Evolutionary conservation across 345 rosid species (phyloP).

Genomic region (Citrus hindsii): DNA sequence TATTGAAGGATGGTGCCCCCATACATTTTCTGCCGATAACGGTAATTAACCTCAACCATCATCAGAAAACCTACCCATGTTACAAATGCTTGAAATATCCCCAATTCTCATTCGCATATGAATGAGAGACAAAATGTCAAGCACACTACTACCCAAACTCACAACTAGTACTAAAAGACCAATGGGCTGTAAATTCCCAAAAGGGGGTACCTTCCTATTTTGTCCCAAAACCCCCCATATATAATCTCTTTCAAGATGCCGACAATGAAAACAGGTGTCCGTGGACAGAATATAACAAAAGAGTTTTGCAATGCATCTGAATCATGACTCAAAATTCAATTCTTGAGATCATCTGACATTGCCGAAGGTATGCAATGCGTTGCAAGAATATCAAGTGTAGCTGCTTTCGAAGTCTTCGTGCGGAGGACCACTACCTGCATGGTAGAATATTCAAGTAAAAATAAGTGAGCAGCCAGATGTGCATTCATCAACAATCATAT

Average conservation of each 20-base stretch:
- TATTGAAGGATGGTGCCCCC: no score
- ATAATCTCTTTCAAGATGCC: neutral
- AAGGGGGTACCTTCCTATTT: neutral
- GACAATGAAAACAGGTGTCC: neutral
- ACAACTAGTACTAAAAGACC: neutral
- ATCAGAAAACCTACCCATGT: no score
- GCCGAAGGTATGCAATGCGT: constrained; percentile 67
- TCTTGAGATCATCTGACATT: constrained; percentile 60
- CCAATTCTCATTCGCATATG: neutral
- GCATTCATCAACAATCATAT: neutral
- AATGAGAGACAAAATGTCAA: neutral
- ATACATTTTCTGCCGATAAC: no score
- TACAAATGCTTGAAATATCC: neutral
- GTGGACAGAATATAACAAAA: neutral
- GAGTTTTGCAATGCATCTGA: neutral
- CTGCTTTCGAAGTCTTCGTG: constrained; percentile 48
- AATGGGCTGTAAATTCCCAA: neutral
- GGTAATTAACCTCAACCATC: neutral
- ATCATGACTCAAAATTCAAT: constrained; percentile 16
- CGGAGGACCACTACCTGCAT: constrained; percentile 58
- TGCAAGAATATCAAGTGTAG: constrained; percentile 56
- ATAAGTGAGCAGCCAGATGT: neutral
- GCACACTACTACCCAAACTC: neutral
- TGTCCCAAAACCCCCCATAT: neutral
- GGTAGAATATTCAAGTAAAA: neutral